Evolutionary conservation across 1,284 basidiomycete genomes (phyloP), one percentile per base, ranked within the genome.

Genomic region (Microbotryum scabiosae): DNA sequence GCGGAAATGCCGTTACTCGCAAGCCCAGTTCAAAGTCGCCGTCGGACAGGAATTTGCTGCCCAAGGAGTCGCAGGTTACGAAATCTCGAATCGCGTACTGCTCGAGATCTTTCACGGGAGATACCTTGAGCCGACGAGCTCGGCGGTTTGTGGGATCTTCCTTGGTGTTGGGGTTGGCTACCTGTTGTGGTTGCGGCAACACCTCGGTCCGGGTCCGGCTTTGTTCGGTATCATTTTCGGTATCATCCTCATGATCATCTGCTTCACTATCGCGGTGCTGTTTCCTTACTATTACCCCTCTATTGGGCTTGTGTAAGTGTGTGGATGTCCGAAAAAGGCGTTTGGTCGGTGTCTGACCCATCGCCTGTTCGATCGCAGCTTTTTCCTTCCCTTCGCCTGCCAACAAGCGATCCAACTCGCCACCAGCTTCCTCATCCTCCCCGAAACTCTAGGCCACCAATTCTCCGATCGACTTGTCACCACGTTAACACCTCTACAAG

Each of bases 401-500:
- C 64, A 69, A 41, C 57, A 57, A 25, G 62, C 58, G 3, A 61
- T 70, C 59, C 60, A 56, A 28, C 54, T 68, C 53, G 64, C 62
- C 1, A 59, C 57, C 54, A 62, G 64, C 18, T 44, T 70, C n/a
- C 54, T 70, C 52, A 32, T 70, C 46, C 63, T 69, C 43, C 66
- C 69, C 20, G 69, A 70, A 20, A 68, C 64, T 0, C 63, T 70
- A 43, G 66, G 63, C 5, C 67, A 68, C 46, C 66, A 67, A 28
- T 68, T 69, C 54, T 26, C 62, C 32, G 63, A 67, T 46, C 67
- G 62, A n/a, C 59, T 68, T 10, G 63, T 68, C 54, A 61, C 61
- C 3, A 59, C 61, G 5, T 54, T 70, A 3, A 25, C 46, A 0
- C 69, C 69, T 3, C 50, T 70, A 0, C 60, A 61, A 16, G 14